Conservation (phyloP, 108 stramenopile genomes). For the Cyclotella cryptica region DNA sequence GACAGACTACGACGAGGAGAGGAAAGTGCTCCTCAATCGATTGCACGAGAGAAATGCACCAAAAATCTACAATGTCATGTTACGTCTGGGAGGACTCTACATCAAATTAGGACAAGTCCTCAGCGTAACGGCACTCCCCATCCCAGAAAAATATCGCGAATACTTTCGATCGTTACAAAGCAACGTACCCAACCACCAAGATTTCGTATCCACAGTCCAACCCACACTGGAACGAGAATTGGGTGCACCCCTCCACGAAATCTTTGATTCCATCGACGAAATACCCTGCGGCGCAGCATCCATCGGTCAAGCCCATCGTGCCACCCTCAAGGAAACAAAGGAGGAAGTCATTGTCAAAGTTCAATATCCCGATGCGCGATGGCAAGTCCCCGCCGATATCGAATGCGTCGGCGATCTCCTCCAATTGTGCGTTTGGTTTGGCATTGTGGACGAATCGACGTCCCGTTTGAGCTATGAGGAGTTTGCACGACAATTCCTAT, state of each 20-base stretch:
- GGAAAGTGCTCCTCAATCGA: conserved; percentile 30
- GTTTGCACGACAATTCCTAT: conserved; percentile 75
- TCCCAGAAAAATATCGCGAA: conserved; percentile 70
- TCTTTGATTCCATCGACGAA: conserved; percentile 83
- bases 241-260: conserved; percentile 62
- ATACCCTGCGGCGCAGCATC: conserved; percentile 90
- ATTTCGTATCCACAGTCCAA: conserved; percentile 71
- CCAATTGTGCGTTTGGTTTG: conserved; percentile 70
- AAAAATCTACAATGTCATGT: conserved; percentile 67
- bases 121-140: conserved; percentile 75
- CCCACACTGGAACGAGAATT: conserved; percentile 72
- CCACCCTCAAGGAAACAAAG: conserved; percentile 45
- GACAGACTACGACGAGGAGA: conserved; percentile 13
- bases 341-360: conserved; percentile 92
- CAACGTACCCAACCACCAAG: conserved; percentile 76
- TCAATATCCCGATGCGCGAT: conserved; percentile 89
- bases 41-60: conserved; percentile 74
- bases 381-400: conserved; percentile 85
- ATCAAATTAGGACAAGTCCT: conserved; percentile 94
- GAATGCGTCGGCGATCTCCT: conserved; percentile 78
- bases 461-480: conserved; percentile 68
- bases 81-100: conserved; percentile 89
- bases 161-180: conserved; percentile 80
- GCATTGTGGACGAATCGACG: conserved; percentile 66
- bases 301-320: conserved; percentile 93